Evolutionary conservation across 2,329 filamentous ascomycete genomes (phyloP).

Genomic region (Fusarium miscanthi): DNA sequence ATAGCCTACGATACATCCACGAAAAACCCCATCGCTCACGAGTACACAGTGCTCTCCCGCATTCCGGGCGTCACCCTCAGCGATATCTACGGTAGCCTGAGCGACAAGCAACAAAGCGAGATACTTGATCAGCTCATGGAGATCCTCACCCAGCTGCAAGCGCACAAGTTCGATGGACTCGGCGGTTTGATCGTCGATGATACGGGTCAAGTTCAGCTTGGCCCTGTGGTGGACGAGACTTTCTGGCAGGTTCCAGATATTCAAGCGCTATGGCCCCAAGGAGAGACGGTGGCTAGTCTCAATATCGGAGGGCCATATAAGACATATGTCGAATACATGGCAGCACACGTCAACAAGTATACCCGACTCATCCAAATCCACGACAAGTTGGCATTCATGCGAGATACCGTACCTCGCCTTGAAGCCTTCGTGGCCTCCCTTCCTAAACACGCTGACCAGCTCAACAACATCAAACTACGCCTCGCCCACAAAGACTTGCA

Average conservation of each 20-base stretch:
- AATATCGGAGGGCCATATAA: neutral
- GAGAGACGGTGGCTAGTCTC: fast-evolving
- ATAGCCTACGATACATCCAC: neutral
- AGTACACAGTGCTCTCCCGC: too few species aligned
- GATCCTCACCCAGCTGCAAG: fast-evolving
- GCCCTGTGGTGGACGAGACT: neutral
- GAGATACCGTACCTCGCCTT: neutral
- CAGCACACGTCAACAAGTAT: neutral
- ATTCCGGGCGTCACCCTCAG: fast-evolving
- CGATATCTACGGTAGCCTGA: neutral
- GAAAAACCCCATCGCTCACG: too few species aligned
- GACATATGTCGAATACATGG: fast-evolving
- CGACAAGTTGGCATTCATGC: fast-evolving
- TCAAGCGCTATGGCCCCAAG: neutral
- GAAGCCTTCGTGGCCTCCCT: fast-evolving
- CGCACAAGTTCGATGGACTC: neutral
- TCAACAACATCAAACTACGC: neutral
- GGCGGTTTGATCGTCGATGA: neutral
- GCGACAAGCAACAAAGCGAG: fast-evolving
- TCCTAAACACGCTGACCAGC: fast-evolving
- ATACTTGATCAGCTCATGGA: neutral
- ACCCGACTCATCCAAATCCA: neutral
- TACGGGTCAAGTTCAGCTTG: fast-evolving
- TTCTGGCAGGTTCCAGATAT: neutral
- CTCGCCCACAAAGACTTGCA: neutral